Conservation (phyloP, 2,329 filamentous ascomycete species). For the Aspergillus pseudotamarii region DNA sequence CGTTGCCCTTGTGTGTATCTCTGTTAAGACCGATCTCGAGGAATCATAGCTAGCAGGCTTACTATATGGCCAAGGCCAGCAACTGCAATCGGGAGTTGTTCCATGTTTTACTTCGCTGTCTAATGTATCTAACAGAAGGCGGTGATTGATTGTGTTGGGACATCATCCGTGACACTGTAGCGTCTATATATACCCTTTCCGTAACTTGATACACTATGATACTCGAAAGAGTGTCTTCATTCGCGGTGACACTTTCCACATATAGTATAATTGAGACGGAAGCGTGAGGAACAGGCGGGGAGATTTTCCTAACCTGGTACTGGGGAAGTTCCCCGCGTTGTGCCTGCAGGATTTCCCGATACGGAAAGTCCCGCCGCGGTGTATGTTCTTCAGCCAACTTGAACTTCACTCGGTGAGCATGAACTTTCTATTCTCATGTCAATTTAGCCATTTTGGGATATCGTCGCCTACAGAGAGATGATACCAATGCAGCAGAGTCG, state of each 20-base stretch:
- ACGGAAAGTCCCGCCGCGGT: neutral
- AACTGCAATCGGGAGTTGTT: neutral
- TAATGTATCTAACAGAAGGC: neutral
- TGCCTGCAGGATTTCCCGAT: neutral
- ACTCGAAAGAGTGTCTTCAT: neutral
- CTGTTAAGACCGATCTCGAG: neutral
- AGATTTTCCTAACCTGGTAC: neutral
- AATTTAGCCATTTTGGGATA: neutral
- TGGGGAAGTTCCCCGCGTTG: neutral
- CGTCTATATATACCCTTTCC: neutral
- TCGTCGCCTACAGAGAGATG: neutral
- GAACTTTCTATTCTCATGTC: neutral
- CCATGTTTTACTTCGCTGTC: neutral
- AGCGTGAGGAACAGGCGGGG: neutral
- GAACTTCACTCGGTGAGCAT: neutral
- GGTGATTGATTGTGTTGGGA: neutral
- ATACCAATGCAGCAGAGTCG: neutral
- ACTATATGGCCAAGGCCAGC: neutral
- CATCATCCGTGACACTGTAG: neutral
- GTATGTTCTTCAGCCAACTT: neutral
- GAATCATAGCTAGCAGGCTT: neutral
- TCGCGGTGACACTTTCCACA: neutral
- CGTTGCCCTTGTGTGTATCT: conserved; percentile 10
- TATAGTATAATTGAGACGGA: neutral
- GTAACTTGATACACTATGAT: neutral